Evolutionary conservation across 371 early-diverging fungal species (phyloP).

Genomic region (Rhizomucor pusillus): DNA sequence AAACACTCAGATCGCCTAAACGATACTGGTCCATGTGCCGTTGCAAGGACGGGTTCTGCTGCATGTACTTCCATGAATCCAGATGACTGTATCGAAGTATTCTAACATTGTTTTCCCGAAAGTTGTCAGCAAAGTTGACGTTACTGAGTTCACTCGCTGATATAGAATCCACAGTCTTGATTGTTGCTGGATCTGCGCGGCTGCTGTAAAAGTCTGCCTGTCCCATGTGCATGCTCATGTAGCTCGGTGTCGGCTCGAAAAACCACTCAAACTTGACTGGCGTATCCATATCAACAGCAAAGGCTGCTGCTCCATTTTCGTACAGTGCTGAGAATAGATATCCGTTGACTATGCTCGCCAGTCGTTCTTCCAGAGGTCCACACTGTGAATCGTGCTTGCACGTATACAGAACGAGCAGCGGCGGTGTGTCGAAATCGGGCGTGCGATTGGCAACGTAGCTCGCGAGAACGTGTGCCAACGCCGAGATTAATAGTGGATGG

Average conservation of each 20-base stretch:
- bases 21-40: slow-evolving; percentile 26
- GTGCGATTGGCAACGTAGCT: slow-evolving; percentile 47
- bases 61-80: slow-evolving; percentile 12
- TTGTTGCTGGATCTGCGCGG: slow-evolving; percentile 8
- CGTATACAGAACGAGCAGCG: slow-evolving; percentile 29
- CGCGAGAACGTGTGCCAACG: slow-evolving; percentile 34
- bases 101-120: slow-evolving; percentile 3
- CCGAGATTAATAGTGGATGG: slow-evolving; percentile 19
- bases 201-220: slow-evolving; percentile 29
- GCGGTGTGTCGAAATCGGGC: slow-evolving; percentile 40
- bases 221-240: slow-evolving; percentile 30
- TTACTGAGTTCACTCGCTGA: slow-evolving; percentile 9
- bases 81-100: slow-evolving; percentile 7
- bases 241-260: slow-evolving; percentile 26
- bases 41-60: slow-evolving; percentile 19
- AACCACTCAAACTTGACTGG: slow-evolving; percentile 37
- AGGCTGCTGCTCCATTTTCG: slow-evolving; percentile 30
- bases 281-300: slow-evolving; percentile 29
- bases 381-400: slow-evolving; percentile 19
- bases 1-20: slow-evolving; percentile 19
- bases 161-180: slow-evolving; percentile 9
- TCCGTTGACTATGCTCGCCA: slow-evolving; percentile 25
- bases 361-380: slow-evolving; percentile 29
- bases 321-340: slow-evolving; percentile 40
- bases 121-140: slow-evolving; percentile 8